These are phyloP conservation scores for Colletotrichum sp. DNA, from an alignment of 2,329 filamentous ascomycete species.

Conservation along the genomic window DNA sequence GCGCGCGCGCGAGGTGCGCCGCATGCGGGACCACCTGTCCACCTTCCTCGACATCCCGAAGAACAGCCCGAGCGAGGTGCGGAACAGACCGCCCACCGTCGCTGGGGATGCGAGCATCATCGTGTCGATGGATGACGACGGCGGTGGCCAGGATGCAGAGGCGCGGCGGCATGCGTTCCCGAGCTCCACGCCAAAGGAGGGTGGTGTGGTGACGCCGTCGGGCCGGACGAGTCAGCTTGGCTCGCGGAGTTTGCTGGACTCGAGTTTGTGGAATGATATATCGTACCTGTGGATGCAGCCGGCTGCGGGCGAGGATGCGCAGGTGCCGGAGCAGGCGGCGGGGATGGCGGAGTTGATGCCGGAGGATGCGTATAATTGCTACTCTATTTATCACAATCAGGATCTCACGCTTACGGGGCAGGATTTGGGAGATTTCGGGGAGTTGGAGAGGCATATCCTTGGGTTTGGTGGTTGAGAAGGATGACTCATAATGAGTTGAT, in stretches of 20 bases:
- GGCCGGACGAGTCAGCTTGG: background rate
- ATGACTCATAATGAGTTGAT: too few relatives aligned
- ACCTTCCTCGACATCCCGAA: conserved; percentile 6
- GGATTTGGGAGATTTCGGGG: conserved; percentile 7
- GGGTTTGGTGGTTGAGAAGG: background rate
- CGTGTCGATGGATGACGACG: background rate
- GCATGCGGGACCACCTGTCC: conserved; percentile 6
- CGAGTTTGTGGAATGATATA: conserved; percentile 15
- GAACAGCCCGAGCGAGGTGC: background rate
- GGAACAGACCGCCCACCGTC: background rate
- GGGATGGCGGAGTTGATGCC: background rate
- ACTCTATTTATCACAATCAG: background rate
- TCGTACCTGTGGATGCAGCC: conserved; percentile 12
- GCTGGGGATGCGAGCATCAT: background rate
- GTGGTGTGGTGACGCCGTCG: background rate
- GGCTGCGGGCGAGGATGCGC: background rate
- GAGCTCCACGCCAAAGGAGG: background rate
- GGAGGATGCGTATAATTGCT: background rate
- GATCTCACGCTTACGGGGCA: background rate
- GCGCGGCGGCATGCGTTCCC: background rate
- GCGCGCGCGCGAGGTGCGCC: background rate
- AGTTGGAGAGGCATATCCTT: conserved; percentile 1
- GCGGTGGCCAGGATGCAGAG: background rate
- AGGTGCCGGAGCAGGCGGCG: background rate
- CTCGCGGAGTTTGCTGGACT: conserved; percentile 6